Percentiles rank a stretch among this genome's conserved stretches.
Evolutionary conservation across 352 stramenopile genomes (phyloP).

Genomic region (Phytophthora foliorum): DNA sequence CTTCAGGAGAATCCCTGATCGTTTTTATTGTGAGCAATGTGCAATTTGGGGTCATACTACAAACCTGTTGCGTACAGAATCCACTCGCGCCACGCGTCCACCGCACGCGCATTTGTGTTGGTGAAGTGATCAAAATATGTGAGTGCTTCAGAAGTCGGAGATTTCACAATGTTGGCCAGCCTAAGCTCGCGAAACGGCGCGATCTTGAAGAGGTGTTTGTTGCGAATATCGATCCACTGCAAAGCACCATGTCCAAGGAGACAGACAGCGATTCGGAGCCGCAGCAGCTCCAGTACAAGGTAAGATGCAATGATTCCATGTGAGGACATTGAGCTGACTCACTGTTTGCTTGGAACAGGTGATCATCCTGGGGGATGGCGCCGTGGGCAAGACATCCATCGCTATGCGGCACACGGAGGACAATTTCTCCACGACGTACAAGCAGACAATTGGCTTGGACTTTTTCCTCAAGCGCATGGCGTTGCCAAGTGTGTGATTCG

Average conservation of each 20-base stretch:
- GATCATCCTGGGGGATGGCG: constrained; percentile 94
- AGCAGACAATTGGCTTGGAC: constrained; percentile 96
- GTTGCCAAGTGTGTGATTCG: constrained; percentile 86
- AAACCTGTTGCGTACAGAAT: too few relatives aligned
- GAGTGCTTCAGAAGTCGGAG: too few relatives aligned
- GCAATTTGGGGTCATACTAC: too few relatives aligned
- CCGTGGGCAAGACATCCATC: constrained; percentile 97
- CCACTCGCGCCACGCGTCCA: too few relatives aligned
- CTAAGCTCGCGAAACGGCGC: constrained; percentile 26
- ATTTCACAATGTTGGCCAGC: too few relatives aligned
- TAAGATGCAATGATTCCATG: constrained; percentile 5
- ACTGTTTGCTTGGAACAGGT: constrained; percentile 60
- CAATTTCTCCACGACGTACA: constrained; percentile 94
- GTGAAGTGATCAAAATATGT: too few relatives aligned
- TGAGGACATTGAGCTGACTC: background rate
- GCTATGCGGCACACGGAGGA: constrained; percentile 93
- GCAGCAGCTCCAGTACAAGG: constrained; percentile 92
- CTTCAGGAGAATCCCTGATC: too few relatives aligned
- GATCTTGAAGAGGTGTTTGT: constrained; percentile 27
- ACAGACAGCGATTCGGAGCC: constrained; percentile 85
- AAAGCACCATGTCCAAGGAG: constrained; percentile 78
- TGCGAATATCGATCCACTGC: background rate
- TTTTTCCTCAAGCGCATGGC: constrained; percentile 96
- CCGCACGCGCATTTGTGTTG: too few relatives aligned
- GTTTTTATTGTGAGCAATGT: too few relatives aligned